Evolutionary conservation across 257 asterid genomes (phyloP).

Genomic region (Echium plantagineum): DNA sequence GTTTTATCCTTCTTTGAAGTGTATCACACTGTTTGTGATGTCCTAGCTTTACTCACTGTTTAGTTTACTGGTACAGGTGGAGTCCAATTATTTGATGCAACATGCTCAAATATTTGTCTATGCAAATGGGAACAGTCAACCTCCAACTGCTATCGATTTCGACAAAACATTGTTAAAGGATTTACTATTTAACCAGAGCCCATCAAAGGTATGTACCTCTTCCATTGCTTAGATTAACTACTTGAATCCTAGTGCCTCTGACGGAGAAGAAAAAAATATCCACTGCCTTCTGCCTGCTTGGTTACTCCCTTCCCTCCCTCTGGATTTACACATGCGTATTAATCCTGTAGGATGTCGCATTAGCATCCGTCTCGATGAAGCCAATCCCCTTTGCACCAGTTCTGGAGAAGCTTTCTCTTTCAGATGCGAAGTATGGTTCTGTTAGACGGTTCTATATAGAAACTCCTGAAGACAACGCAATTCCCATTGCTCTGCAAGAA

Average conservation of each 20-base stretch:
- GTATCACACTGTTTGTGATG: neutral
- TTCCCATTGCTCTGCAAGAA: slow-evolving; percentile 62
- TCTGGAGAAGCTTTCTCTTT: slow-evolving; percentile 70
- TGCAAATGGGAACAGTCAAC: slow-evolving; percentile 67
- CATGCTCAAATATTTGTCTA: slow-evolving; percentile 71
- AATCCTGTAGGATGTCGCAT: slow-evolving; percentile 67
- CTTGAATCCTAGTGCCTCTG: neutral
- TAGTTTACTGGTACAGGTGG: slow-evolving; percentile 39
- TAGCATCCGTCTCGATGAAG: slow-evolving; percentile 96
- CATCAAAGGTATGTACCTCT: slow-evolving; percentile 54
- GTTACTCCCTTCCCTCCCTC: too few species aligned
- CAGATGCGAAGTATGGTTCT: slow-evolving; percentile 64
- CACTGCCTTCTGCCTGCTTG: neutral
- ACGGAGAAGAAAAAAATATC: too few species aligned
- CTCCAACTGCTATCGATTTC: slow-evolving; percentile 88
- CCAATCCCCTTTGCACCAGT: slow-evolving; percentile 81
- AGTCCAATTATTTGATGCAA: slow-evolving; percentile 71
- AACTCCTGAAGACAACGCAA: slow-evolving; percentile 83
- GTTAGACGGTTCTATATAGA: slow-evolving; percentile 73
- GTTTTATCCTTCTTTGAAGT: neutral
- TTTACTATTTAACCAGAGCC: slow-evolving; percentile 84
- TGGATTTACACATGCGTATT: slow-evolving; percentile 4
- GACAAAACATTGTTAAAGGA: slow-evolving; percentile 72
- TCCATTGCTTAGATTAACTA: neutral
- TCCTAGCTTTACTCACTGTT: neutral